These are phyloP conservation scores for Cyclaneusma minus DNA, from an alignment of 2,329 filamentous ascomycete genomes.

Conservation along the genomic window DNA sequence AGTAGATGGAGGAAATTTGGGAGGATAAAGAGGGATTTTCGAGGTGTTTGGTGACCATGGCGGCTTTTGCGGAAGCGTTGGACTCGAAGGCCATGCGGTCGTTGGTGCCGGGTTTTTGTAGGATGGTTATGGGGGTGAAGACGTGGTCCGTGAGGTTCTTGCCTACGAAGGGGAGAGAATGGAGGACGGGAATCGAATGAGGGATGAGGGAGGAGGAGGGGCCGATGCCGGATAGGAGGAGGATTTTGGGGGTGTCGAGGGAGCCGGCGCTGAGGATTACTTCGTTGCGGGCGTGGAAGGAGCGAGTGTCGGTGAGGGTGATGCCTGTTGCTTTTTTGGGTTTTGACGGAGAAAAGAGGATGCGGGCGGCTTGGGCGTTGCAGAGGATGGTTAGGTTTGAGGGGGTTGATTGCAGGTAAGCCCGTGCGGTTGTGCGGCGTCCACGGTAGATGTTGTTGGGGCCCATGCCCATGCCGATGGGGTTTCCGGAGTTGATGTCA, in stretches of 20 bases:
- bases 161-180: conserved; percentile 22
- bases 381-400: conserved; percentile 37
- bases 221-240: conserved; percentile 30
- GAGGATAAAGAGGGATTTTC: too few species aligned
- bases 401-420: conserved; percentile 27
- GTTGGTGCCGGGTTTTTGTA: conserved; percentile 24
- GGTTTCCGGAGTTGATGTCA: conserved; percentile 42
- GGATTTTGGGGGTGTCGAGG: conserved; percentile 25
- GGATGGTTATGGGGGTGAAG: conserved; percentile 23
- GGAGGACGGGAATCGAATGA: conserved; percentile 20
- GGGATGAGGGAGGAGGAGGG: conserved; percentile 19
- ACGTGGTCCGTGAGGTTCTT: conserved; percentile 25
- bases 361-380: conserved; percentile 27
- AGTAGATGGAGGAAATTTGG: too few species aligned
- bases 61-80: conserved; percentile 23
- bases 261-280: conserved; percentile 28
- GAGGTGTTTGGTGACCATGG: too few species aligned
- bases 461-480: conserved; percentile 34
- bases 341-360: conserved; percentile 29
- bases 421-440: conserved; percentile 31
- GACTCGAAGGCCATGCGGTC: conserved; percentile 30
- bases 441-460: conserved; percentile 34
- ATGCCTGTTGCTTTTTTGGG: conserved; percentile 29
- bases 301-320: conserved; percentile 22
- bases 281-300: conserved; percentile 19